Evolutionary conservation across 208 protist species (phyloP).

Genomic region (Crithidia bombi): DNA sequence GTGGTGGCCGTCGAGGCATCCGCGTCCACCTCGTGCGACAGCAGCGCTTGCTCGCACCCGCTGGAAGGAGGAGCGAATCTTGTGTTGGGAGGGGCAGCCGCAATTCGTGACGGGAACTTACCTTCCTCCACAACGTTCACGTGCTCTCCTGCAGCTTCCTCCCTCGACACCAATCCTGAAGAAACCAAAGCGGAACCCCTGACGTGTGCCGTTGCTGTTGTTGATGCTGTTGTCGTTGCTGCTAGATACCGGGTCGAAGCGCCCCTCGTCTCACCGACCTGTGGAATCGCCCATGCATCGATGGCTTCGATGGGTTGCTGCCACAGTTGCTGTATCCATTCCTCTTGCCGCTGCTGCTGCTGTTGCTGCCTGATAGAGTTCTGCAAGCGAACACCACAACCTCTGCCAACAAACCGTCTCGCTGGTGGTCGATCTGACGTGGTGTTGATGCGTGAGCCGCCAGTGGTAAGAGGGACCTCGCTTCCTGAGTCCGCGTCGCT

Average conservation of each 20-base stretch:
- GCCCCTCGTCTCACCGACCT: not conserved
- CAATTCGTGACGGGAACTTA: not conserved
- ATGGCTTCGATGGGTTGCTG: slow-evolving; percentile 4
- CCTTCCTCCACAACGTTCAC: no score
- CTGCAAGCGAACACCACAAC: not conserved
- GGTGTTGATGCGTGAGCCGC: not conserved
- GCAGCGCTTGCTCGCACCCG: not conserved
- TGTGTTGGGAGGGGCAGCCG: not conserved
- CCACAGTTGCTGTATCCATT: slow-evolving; percentile 6
- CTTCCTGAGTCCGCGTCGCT: not conserved
- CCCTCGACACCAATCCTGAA: no score
- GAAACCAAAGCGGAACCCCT: no score
- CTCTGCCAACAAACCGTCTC: not conserved
- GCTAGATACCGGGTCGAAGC: not conserved
- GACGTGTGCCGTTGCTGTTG: not conserved
- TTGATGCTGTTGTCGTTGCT: not conserved
- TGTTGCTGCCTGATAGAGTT: not conserved
- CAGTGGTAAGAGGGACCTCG: not conserved
- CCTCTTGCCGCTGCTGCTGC: slow-evolving; percentile 1
- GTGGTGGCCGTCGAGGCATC: slow-evolving; percentile 5
- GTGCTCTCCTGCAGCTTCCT: not conserved
- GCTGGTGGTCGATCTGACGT: not conserved
- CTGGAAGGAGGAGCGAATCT: not conserved
- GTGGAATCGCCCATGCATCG: no score
- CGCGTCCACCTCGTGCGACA: not conserved